Evolutionary conservation across 2,329 filamentous ascomycete species (phyloP).

Genomic region (Calonectria multiphialidica): DNA sequence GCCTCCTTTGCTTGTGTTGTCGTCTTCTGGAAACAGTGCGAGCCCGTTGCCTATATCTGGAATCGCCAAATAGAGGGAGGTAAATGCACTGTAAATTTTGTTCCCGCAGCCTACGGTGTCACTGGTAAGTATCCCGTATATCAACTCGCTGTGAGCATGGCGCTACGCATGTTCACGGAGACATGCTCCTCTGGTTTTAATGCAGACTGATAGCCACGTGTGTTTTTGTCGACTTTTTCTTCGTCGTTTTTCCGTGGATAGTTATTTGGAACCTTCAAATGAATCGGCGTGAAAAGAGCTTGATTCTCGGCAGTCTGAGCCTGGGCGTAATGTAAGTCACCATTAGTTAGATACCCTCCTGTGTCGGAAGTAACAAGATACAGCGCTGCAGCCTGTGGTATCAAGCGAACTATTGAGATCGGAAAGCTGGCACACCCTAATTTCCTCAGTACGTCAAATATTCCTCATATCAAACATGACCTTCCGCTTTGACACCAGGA

Average conservation of each 20-base stretch:
- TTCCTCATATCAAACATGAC: background rate
- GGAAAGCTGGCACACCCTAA: background rate
- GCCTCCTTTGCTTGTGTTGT: slow-evolving; percentile 2
- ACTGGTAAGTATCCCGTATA: slow-evolving; percentile 1
- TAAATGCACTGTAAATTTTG: slow-evolving; percentile 8
- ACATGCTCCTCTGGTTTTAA: background rate
- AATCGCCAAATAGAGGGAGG: background rate
- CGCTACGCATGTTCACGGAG: no score
- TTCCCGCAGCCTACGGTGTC: slow-evolving; percentile 10
- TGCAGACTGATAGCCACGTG: slow-evolving; percentile 1
- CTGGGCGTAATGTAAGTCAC: slow-evolving; percentile 50
- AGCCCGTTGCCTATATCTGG: slow-evolving; percentile 20
- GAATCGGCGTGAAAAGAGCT: slow-evolving; percentile 55
- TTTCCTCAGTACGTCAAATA: slow-evolving; percentile 3
- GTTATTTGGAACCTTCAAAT: slow-evolving; percentile 56
- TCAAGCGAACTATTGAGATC: slow-evolving; percentile 15
- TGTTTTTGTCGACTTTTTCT: slow-evolving; percentile 50
- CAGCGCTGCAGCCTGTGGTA: slow-evolving; percentile 17
- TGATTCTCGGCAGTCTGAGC: slow-evolving; percentile 54
- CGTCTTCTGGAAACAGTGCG: slow-evolving; percentile 18
- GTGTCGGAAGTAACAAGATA: background rate
- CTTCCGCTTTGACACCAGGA: background rate
- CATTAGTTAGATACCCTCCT: background rate
- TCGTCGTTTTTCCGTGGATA: slow-evolving; percentile 54
- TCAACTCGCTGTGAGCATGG: background rate